Base-by-base conservation (phyloP, 306 rosid species). In the Dryas drummondii region DNA sequence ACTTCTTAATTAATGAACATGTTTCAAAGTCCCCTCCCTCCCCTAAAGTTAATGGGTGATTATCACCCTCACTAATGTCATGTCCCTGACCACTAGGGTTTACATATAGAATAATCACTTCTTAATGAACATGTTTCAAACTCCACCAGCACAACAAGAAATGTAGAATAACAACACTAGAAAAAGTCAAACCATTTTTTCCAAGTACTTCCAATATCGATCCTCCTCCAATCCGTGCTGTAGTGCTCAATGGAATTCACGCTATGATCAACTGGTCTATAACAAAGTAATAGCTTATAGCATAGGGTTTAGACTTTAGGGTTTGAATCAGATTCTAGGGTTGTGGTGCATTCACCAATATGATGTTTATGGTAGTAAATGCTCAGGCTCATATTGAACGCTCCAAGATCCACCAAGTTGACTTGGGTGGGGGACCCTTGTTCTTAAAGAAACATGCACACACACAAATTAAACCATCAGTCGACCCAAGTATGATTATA, bases 401-500 rank as follows among this genome's bases (percentile, higher is more conserved):
- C 51, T 58, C 59, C 54, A 11, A 50, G 51, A 47, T 32, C 46
- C 75, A 37, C 74, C 54, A 49, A 73, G 70, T 73, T 72, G 77
- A 73, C 62, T 74, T 67, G 40, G 4, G 49, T 52, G 44, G 79
- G 60, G 75, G 70, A 48, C 78, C 14, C 17, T 37, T 49, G 17
- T 16, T 8, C 17, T 12, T 32, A 32, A 27, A 63, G 37, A 5
- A 40, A 26, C 12, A 55, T 7, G 6, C 5, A 6, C 32, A 22
- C 1, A 17, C 16, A 46, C 26, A 41, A 71, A 47, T 41, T 13
- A 3, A 27, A 68, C 65, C 6, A 22, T 54, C 61, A 61, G 76
- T 82, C 82, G 66, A 68, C 63, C 53, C 56, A 57, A 77, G 76
- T 6, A 77, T 82, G 82, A 82, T 82, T 68, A 62, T 16, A 73